Base-by-base conservation (phyloP, 768 basidiomycete genomes). In the Polyporus arcularius region DNA sequence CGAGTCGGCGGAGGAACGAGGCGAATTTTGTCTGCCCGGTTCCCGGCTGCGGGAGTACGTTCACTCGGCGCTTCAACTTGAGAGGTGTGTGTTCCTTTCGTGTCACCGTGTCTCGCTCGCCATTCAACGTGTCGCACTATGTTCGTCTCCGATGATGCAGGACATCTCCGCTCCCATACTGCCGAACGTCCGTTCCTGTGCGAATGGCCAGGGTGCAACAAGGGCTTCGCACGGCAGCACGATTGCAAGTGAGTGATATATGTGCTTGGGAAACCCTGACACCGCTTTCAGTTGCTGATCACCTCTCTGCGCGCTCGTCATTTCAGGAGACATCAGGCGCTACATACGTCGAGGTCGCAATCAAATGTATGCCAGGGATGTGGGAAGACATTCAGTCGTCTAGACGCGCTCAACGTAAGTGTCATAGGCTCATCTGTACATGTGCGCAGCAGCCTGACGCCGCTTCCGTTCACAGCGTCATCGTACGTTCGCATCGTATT, bases 161-260 rank as follows among this genome's bases (percentile, higher is more conserved):
- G 95, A 56, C 95, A 97, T 79, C 75, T 98, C 62, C 85, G 95
- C 68, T 96, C 95, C 16, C 95, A 98, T 74, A 96, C 94, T 8
- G 94, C 96, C 73, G 94, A 97, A 75, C 82, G 94, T 56, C 95
- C 95, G 40, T 98, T 94, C 75, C 85, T 92, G 61, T 97, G 95
- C 73, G 89, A 92, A 60, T 95, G 90, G 84, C 91, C 92, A 12
- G 94, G 94, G 32, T 98, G 95, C 74, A 90, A 90, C 71, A 98
- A 97, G 73, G 90, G 92, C 28, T 96, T 97, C 72, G 95, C 95
- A 53, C 84, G 95, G 47, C 93, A 96, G 73, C 95, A 98, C 73
- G 95, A 98, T 72, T 96, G 94, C 90, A 97, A 97, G 89, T 91
- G 70, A 71, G 90, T 86, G 16, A 43, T n/a, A 26, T 41, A 30